Conservation (phyloP, 1,139 yeast species). For the Kodamaea alishanica region DNA sequence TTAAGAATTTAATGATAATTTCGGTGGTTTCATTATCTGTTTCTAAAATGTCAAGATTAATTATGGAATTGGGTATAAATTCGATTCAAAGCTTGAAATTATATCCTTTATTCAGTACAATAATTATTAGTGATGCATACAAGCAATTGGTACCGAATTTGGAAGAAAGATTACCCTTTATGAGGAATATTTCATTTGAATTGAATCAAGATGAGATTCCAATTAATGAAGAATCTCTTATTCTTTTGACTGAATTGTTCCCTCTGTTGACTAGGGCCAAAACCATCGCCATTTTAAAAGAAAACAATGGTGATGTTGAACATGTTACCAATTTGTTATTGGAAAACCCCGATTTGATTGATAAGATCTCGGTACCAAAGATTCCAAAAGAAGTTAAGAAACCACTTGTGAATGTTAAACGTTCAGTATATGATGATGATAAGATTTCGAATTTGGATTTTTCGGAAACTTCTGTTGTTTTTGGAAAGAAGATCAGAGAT, state of each 20-base stretch:
- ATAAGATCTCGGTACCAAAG: slow-evolving; percentile 4
- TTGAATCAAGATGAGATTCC: slow-evolving; percentile 9
- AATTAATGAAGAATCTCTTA: slow-evolving; percentile 38
- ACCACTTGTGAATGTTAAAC: slow-evolving; percentile 4
- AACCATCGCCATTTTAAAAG: slow-evolving; percentile 44
- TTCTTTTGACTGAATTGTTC: slow-evolving; percentile 51
- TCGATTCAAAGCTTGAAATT: slow-evolving; percentile 37
- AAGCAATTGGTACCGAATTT: slow-evolving; percentile 48
- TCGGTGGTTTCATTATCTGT: slow-evolving; percentile 51
- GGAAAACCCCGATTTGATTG: slow-evolving; percentile 52
- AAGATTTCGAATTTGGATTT: slow-evolving; percentile 24
- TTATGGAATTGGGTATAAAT: slow-evolving; percentile 44
- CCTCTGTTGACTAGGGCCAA: slow-evolving; percentile 50
- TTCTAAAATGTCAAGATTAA: slow-evolving; percentile 37
- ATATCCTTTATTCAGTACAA: slow-evolving; percentile 53
- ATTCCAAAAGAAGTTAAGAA: slow-evolving; percentile 12
- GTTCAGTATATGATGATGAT: slow-evolving; percentile 30
- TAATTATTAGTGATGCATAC: slow-evolving; percentile 45
- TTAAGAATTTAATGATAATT: slow-evolving; percentile 49
- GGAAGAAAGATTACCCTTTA: slow-evolving; percentile 43
- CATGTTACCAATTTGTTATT: slow-evolving; percentile 54
- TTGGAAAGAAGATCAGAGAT: slow-evolving; percentile 21
- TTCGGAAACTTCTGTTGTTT: slow-evolving; percentile 15
- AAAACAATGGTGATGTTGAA: slow-evolving; percentile 54
- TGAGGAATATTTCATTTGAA: slow-evolving; percentile 19